Base-by-base conservation (phyloP, 768 basidiomycete genomes). In the Omphalotus guepiniiformis region DNA sequence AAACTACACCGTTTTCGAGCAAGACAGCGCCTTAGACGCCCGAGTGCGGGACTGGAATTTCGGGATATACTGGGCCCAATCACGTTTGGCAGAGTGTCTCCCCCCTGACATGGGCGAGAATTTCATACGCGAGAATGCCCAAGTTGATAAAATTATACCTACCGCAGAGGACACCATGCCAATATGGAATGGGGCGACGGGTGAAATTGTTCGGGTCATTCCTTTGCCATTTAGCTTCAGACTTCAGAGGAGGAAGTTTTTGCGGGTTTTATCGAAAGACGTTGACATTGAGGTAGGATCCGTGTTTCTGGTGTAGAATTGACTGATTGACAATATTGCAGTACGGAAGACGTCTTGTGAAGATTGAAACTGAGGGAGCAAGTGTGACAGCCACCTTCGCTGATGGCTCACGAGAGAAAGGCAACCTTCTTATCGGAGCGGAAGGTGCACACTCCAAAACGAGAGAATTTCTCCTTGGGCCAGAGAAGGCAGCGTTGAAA, bases 401-500 rank as follows among this genome's bases (percentile, higher is more conserved):
- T 3, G 42, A 44, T 15, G 42, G 28, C 13, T 29, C 42, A 16
- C 6, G 5, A 13, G 42, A 15, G 11, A 30, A 44, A 44, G 42
- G 42, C 11, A 44, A 21, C 18, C 23, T 44, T 11, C 42, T 44
- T 16, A 19, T 44, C 6, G 18, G 42, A 15, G 28, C 27, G 4
- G 42, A 44, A 21, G 42, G 42, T 44, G 42, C 42, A 16, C 30
- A 32, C n/a, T 32, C 30, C 30, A 32, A 32, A 32, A n/a, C n/a
- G 9, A 32, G 30, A 32, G n/a, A n/a, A 9, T 32, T 32, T n/a
- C 30, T 32, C 30, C 30, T 32, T 32, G 30, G 30, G n/a, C 30
- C 30, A 32, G 30, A 32, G n/a, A 32, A 32, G 30, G 30, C 30
- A 9, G 30, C 30, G 30, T n/a, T 32, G n/a, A 32, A n/a, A n/a